A percentile compares a stretch with the other conserved stretches of the same genome.
These are phyloP conservation scores for Punica granatum DNA, from an alignment of 345 rosid species.

Conservation along the genomic window DNA sequence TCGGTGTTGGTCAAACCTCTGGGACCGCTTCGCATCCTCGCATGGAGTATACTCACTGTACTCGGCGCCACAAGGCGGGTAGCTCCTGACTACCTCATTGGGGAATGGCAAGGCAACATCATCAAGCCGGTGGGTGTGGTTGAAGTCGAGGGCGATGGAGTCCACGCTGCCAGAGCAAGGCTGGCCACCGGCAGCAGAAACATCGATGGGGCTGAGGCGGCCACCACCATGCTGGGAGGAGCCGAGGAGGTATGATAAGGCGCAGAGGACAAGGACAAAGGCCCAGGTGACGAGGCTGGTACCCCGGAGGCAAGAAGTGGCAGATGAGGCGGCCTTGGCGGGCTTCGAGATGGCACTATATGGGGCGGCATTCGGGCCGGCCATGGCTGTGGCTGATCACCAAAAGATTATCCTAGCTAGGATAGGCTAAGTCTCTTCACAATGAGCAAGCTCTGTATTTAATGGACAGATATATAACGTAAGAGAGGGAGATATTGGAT, in stretches of 20 bases:
- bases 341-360: conserved; percentile 18
- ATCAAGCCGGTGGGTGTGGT: neutral
- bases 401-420: neutral
- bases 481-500: no score
- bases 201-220: neutral
- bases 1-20: conserved; percentile 17
- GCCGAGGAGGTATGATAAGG: conserved; percentile 35
- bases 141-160: conserved; percentile 5
- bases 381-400: conserved; percentile 13
- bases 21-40: conserved; percentile 30
- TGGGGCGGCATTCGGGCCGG: neutral
- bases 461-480: neutral
- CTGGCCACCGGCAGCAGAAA: neutral
- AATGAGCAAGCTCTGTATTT: neutral
- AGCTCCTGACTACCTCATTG: conserved; percentile 8
- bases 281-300: conserved; percentile 12
- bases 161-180: conserved; percentile 1
- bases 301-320: conserved; percentile 7
- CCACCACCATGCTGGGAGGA: conserved; percentile 4
- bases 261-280: conserved; percentile 31
- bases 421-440: no score
- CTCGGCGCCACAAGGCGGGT: conserved; percentile 26
- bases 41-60: conserved; percentile 45
- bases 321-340: neutral
- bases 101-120: neutral